A percentile compares a stretch with the other conserved stretches of the same genome.
These are phyloP conservation scores for Auriscalpium vulgare DNA, from an alignment of 768 basidiomycete genomes.

Conservation along the genomic window DNA sequence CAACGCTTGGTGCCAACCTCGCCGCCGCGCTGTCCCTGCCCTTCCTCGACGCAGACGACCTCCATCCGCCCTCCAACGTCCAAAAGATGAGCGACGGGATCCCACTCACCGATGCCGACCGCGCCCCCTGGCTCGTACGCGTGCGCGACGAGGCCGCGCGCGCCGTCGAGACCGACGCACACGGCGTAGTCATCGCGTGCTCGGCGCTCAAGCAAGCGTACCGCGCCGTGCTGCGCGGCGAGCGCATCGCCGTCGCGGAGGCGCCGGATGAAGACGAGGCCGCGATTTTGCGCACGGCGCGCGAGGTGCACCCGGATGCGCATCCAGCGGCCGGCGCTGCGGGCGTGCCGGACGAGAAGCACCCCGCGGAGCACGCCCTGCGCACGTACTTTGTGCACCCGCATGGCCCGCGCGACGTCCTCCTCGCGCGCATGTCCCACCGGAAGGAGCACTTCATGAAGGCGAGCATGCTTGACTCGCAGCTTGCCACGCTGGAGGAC, in stretches of 20 bases:
- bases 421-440: slow-evolving; percentile 56
- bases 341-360: slow-evolving; percentile 20
- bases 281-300: not conserved
- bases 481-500: slow-evolving; percentile 61
- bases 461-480: slow-evolving; percentile 71
- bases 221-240: slow-evolving; percentile 73
- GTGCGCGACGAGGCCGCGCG: slow-evolving; percentile 60
- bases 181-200: slow-evolving; percentile 77
- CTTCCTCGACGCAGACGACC: slow-evolving; percentile 83
- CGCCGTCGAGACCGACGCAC: slow-evolving; percentile 38
- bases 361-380: slow-evolving; percentile 26
- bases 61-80: slow-evolving; percentile 76
- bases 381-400: slow-evolving; percentile 80
- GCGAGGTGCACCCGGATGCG: slow-evolving; percentile 5
- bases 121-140: slow-evolving; percentile 75
- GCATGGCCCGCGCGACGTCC: slow-evolving; percentile 44
- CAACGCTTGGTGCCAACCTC: slow-evolving; percentile 60
- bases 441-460: slow-evolving; percentile 81
- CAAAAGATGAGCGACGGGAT: slow-evolving; percentile 79
- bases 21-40: slow-evolving; percentile 54
- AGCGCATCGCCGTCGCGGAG: not conserved
- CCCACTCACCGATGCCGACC: slow-evolving; percentile 75
- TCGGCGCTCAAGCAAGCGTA: slow-evolving; percentile 79
- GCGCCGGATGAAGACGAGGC: not conserved
- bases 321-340: slow-evolving; percentile 15